A percentile compares a stretch with the other conserved stretches of the same genome.
These are phyloP conservation scores for Avena atlantica DNA, from an alignment of 176 grass and related monocot genomes.

Conservation along the genomic window DNA sequence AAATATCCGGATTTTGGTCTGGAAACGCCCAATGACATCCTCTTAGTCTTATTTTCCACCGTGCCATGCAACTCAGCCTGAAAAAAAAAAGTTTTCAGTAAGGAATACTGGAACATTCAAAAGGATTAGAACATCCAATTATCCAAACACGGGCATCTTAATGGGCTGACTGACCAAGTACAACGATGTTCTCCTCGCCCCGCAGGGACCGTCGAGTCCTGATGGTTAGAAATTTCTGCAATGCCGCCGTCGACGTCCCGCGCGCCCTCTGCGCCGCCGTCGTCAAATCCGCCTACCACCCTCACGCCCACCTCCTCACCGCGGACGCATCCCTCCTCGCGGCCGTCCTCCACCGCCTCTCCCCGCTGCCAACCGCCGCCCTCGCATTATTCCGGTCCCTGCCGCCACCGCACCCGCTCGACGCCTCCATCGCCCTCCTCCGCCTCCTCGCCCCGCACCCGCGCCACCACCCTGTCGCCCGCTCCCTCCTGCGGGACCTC, in stretches of 20 bases:
- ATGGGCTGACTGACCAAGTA: no score
- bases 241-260: conserved; percentile 31
- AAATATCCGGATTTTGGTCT: no score
- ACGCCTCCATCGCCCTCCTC: conserved; percentile 45
- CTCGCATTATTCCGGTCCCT: conserved; percentile 49
- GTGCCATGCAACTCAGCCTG: no score
- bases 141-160: no score
- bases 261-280: conserved; percentile 39
- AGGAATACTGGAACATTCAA: no score
- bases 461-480: conserved; percentile 33
- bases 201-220: no score
- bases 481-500: conserved; percentile 40
- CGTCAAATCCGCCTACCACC: conserved; percentile 33
- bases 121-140: no score
- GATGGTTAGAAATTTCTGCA: no score
- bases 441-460: conserved; percentile 46
- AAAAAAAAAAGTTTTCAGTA: no score
- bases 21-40: no score
- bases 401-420: conserved; percentile 42
- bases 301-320: conserved; percentile 23
- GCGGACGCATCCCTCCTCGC: conserved; percentile 28
- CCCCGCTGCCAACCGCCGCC: conserved; percentile 36
- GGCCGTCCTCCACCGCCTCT: conserved; percentile 31
- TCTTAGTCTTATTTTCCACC: no score
- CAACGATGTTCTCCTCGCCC: no score